phyloP scores from a whole-genome alignment of 768 basidiomycete species.

The Boletus sp. region DNA sequence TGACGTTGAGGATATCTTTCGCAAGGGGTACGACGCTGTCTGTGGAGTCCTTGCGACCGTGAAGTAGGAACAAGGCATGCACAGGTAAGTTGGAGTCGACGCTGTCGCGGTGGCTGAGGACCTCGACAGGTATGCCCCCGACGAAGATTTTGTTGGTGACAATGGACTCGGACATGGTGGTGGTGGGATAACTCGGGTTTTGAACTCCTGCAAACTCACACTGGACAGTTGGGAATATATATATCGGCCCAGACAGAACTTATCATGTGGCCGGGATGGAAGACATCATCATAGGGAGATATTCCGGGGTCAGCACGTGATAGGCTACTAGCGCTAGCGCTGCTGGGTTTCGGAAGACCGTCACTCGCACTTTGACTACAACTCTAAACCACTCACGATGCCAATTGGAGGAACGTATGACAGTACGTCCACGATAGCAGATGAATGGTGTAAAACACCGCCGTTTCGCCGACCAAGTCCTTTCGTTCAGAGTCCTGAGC shows the following conservation, averaged over 20 bases:
- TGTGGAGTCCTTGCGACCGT: conserved; percentile 23
- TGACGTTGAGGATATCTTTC: conserved; percentile 21
- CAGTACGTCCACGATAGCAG: no score
- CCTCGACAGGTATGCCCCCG: conserved; percentile 28
- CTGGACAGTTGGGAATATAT: background rate
- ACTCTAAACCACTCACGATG: background rate
- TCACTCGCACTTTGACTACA: background rate
- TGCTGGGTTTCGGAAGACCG: background rate
- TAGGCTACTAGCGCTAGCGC: background rate
- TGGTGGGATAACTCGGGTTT: background rate
- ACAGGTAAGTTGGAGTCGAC: conserved; percentile 21
- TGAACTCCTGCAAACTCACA: background rate
- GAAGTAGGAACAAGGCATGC: conserved; percentile 29
- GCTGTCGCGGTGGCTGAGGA: conserved; percentile 21
- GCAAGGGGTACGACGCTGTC: conserved; percentile 15
- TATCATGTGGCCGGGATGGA: background rate
- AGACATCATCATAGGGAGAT: background rate
- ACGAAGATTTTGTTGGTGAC: conserved; percentile 14
- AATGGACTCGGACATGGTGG: conserved; percentile 20
- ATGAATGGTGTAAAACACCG: no score
- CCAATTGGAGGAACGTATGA: background rate
- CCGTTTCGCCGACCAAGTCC: no score
- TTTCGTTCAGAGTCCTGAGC: no score
- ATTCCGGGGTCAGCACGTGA: background rate
- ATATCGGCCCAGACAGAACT: background rate